These are phyloP conservation scores for Leccinum pseudoinsigne DNA, from an alignment of 1,284 basidiomycete genomes.

Conservation along the genomic window DNA sequence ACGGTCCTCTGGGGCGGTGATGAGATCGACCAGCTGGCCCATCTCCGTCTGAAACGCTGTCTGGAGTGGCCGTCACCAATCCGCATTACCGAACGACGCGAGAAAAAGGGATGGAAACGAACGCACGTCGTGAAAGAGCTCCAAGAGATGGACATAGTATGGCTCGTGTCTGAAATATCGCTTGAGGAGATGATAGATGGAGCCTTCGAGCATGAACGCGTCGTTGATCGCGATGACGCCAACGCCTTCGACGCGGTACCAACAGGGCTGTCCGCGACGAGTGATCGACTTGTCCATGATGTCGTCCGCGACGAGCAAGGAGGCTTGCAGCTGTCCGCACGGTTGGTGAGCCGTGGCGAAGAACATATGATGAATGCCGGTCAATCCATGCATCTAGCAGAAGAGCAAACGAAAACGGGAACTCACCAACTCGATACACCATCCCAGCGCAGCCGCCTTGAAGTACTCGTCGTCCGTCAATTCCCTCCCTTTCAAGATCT, in stretches of 20 bases:
- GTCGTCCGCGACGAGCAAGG: conserved; percentile 97
- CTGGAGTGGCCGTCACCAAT: conserved; percentile 16
- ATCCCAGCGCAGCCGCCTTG: conserved; percentile 89
- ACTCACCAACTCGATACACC: conserved; percentile 88
- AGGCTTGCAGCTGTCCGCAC: conserved; percentile 65
- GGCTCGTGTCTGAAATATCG: conserved; percentile 83
- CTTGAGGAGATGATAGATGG: conserved; percentile 92
- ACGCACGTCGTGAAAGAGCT: conserved; percentile 79
- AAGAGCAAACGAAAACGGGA: background rate
- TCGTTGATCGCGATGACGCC: conserved; percentile 97
- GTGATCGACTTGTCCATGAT: conserved; percentile 97
- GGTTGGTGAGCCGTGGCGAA: background rate
- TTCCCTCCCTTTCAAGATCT: conserved; percentile 77
- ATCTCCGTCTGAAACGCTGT: conserved; percentile 94
- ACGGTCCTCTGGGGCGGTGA: conserved; percentile 90
- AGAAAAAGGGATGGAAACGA: background rate
- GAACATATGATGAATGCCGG: background rate
- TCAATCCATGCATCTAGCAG: background rate
- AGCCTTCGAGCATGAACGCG: conserved; percentile 93
- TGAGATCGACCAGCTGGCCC: conserved; percentile 94
- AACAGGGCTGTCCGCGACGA: conserved; percentile 97
- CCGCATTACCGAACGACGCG: background rate
- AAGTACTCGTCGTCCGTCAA: conserved; percentile 85
- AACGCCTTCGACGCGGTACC: conserved; percentile 84
- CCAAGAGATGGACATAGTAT: conserved; percentile 89